phyloP scores from a whole-genome alignment of 2,329 filamentous ascomycete genomes.

The Penicillium sp. region DNA sequence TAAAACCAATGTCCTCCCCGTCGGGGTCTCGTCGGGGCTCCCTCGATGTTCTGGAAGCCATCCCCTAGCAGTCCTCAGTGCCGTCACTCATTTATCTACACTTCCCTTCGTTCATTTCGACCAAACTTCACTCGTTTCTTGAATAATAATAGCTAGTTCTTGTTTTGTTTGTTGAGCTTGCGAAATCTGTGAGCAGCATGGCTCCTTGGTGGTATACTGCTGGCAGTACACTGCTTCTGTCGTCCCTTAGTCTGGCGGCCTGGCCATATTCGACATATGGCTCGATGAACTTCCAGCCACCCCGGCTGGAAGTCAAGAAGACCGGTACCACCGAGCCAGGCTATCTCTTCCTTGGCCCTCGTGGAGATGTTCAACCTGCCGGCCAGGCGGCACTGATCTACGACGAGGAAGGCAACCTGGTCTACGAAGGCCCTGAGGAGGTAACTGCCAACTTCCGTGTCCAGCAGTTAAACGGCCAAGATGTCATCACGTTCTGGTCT shows the following conservation, averaged over 20 bases:
- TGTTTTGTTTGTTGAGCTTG: neutral
- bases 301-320: conserved; percentile 33
- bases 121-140: neutral
- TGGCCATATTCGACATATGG: conserved; percentile 20
- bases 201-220: conserved; percentile 17
- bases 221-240: conserved; percentile 14
- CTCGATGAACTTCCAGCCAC: conserved; percentile 25
- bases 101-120: neutral
- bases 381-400: conserved; percentile 40
- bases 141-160: neutral
- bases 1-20: conserved; percentile 1
- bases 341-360: conserved; percentile 38
- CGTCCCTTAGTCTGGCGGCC: conserved; percentile 8
- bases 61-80: conserved; percentile 4
- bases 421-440: conserved; percentile 38
- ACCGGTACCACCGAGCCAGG: conserved; percentile 34
- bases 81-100: conserved; percentile 12
- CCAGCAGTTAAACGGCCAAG: conserved; percentile 34
- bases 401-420: conserved; percentile 36
- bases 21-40: neutral
- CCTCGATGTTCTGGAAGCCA: neutral
- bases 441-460: conserved; percentile 38
- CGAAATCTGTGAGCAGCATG: conserved; percentile 2
- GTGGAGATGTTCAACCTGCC: conserved; percentile 25
- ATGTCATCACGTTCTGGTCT: conserved; percentile 42